Evolutionary conservation across 345 rosid species (phyloP), one percentile per base, ranked within the genome.

Genomic region (Cochlearia excelsa): DNA sequence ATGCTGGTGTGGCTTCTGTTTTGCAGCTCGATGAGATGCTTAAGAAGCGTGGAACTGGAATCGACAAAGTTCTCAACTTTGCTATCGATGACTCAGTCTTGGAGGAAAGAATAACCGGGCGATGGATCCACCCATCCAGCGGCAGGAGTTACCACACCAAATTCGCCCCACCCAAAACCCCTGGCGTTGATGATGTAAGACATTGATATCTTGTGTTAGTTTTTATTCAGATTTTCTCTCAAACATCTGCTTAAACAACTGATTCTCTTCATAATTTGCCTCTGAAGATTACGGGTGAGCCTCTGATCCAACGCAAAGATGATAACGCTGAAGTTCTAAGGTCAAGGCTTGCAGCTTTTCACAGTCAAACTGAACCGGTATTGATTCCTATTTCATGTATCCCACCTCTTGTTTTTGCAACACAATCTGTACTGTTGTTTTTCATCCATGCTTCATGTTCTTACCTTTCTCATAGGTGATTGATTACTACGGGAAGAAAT

Each of bases 21-120:
- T 61, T 70, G 61, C 75, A 90, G 96, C 94, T 90, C 59, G 97
- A 90, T 59, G 87, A 84, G 79, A 85, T 87, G 95, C 91, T 87
- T 54, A 68, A 80, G 62, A 85, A 80, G 79, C 83, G 84, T 34
- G 94, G 89, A 70, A 63, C 75, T 52, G 84, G 69, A 72, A 67
- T 90, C 39, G 89, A 87, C 56, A 87, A 82, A 72, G 94, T 90
- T 61, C 81, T 90, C 51, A 76, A 87, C 74, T 90, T 90, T 79
- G 96, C 91, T 16, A 80, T 87, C 6, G 85, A 84, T 47, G 97
- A 90, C 82, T 75, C 83, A 43, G 65, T 87, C 76, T 79, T 90
- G 87, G 95, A 87, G 77, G 95, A 90, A 76, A 87, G 97, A 73
- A 90, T 90, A 54, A 85, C 89, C 4, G 96, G 97, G 52, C 76